Evolutionary conservation across 805 yeast species (phyloP), one percentile per base, ranked within the genome.

Genomic region (Phaffomyces opuntiae): DNA sequence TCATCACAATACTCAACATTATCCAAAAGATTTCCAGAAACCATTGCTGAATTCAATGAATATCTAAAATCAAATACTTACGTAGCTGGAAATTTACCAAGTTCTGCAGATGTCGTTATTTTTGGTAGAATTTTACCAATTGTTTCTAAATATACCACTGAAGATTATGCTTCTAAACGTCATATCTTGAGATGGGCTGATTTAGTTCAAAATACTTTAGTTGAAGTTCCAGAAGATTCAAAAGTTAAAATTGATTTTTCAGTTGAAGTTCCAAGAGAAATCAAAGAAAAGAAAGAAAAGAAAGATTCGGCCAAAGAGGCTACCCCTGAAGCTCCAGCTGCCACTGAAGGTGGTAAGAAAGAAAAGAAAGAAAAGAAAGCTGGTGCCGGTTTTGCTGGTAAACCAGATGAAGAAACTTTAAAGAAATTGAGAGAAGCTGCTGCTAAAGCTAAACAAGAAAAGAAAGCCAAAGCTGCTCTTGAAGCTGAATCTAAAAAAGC

Each of bases 131-230:
- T 81, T 34, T 69, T 80, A 57, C 85, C 89, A 40, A 50, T 78
- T 36, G 78, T 84, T 36, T 68, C 70, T 44, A 66, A 72, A 49
- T 77, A 87, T 77, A 66, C 75, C 24, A 62, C 77, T 11, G 65
- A 78, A 26, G 65, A 81, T 36, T 67, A 81, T 53, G 80, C 82
- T 40, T 66, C 73, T 40, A 71, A 72, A 64, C 85, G 97, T 75
- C 97, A 91, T 66, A 73, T 91, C 48, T 68, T 88, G 50, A 84
- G 99, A 75, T 93, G 98, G 98, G 78, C 80, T 24, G 97, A 90
- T 58, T 77, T 87, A 55, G 68, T 93, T 49, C 98, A 93, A 70
- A 78, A 81, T 59, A 69, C 81, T 32, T 64, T 79, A 52, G 72
- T 75, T 41, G 73, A 73, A 14, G 77, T 82, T 32, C 73, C 78